Evolutionary conservation across 148 eudicot species (phyloP), one percentile per base, ranked within the genome.

Genomic region (Vaccinium darrowii): DNA sequence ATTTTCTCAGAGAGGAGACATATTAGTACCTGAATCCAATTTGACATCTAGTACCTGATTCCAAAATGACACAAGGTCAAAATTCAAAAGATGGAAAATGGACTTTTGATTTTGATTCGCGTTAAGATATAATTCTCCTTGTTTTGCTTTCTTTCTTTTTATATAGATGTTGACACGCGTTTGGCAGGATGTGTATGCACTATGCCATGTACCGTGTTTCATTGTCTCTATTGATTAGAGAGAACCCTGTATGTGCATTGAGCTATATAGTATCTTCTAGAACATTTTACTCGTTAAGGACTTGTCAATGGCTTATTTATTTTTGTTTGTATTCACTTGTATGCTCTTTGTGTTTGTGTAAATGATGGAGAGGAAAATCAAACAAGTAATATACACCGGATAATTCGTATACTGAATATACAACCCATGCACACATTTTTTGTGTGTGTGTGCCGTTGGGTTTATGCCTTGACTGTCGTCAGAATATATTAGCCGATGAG

Each of bases 401-500:
- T 3, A 39, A 75, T 8, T 43, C 78, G 47, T 75, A 19, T 47
- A 8, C 14, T 43, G 12, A 2, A 47, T 47, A 75, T 39, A 7
- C 77, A 73, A 2, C 43, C 76, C 21, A 36, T 36, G 52, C 78
- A 43, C 23, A 47, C 78, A 75, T 75, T 75, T 30, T 30, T 47
- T 75, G 52, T 25, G 54, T 39, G 51, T 47, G 0, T 14, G 43
- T 15, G 47, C 10, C 15, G 49, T 30, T 33, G 3, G 74, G 49
- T 33, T 18, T 14, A 33, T 36, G 49, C 49, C 76, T 92, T 96
- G 88, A 96, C 87, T 49, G 79, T 81, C 80, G 51, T 81, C 88
- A 96, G 98, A 93, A 88, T 51, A 82, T 93, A 76, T 75, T 96
- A 86, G 91, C 87, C 27, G 92, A 93, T 78, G 86, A 87, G 63